These are phyloP conservation scores for Neltuma alba DNA, from an alignment of 306 rosid genomes.

Conservation along the genomic window DNA sequence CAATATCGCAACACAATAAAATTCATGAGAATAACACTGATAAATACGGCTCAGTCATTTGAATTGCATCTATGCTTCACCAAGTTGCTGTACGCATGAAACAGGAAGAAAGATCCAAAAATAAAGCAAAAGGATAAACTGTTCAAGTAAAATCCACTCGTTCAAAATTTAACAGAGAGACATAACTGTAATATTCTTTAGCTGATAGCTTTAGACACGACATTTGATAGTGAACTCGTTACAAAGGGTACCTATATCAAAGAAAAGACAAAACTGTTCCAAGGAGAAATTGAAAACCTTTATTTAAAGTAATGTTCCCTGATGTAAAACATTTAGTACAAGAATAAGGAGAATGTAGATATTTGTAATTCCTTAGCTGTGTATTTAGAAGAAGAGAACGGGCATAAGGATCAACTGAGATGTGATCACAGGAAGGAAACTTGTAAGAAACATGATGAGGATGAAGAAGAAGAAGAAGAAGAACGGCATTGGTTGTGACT, in stretches of 20 bases:
- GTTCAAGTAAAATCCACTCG: background rate
- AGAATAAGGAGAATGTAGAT: background rate
- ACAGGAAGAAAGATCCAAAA: background rate
- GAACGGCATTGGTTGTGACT: background rate
- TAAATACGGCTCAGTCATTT: background rate
- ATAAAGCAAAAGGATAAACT: background rate
- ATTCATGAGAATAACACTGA: too few species aligned
- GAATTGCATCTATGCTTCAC: background rate
- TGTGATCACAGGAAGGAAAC: too few species aligned
- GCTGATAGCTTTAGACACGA: too few species aligned
- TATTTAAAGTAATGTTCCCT: background rate
- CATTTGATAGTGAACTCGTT: too few species aligned
- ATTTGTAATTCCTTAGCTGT: background rate
- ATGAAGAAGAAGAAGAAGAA: too few species aligned
- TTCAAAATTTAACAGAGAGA: too few species aligned
- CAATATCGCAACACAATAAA: too few species aligned
- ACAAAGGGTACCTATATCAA: too few species aligned
- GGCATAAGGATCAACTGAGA: background rate
- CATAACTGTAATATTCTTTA: too few species aligned
- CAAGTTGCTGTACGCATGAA: background rate
- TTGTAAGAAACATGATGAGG: too few species aligned
- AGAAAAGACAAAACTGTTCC: too few species aligned
- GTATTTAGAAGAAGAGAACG: background rate
- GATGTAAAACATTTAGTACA: background rate
- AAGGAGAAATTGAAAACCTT: background rate